Percentiles rank a stretch among this genome's conserved stretches.
These are phyloP conservation scores for Streptanthus diversifolius DNA, from an alignment of 345 rosid genomes.

Conservation along the genomic window DNA sequence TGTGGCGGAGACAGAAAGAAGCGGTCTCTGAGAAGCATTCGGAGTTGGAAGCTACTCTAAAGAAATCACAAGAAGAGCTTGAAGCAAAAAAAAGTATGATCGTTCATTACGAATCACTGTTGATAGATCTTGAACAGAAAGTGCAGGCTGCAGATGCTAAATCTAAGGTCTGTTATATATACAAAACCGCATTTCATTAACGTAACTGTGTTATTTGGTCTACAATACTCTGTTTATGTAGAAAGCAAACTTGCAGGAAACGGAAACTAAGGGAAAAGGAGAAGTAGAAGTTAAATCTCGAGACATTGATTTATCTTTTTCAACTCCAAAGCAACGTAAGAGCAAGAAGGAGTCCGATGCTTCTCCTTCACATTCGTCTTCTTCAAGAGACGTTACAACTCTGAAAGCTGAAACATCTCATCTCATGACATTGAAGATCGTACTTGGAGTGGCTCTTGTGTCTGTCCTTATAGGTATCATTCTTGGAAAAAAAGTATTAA, in stretches of 20 bases:
- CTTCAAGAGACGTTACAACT: conserved; percentile 33
- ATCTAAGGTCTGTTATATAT: conserved; percentile 47
- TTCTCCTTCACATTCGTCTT: conserved; percentile 33
- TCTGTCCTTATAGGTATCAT: conserved; percentile 67
- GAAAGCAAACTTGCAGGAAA: conserved; percentile 33
- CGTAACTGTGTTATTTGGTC: neutral
- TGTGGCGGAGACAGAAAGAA: conserved; percentile 44
- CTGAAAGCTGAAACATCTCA: conserved; percentile 34
- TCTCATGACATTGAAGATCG: conserved; percentile 46
- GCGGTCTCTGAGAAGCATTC: conserved; percentile 39
- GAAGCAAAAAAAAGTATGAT: conserved; percentile 51
- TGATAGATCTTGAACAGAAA: conserved; percentile 61
- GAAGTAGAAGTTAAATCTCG: conserved; percentile 61
- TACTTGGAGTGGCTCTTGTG: conserved; percentile 59
- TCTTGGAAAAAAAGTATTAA: conserved; percentile 76
- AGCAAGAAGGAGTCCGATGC: conserved; percentile 58
- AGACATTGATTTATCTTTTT: conserved; percentile 46
- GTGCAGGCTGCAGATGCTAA: conserved; percentile 48
- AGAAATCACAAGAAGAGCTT: conserved; percentile 54
- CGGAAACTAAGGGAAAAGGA: conserved; percentile 31
- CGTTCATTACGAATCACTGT: conserved; percentile 40
- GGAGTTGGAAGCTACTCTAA: conserved; percentile 49
- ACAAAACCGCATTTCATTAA: neutral
- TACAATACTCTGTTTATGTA: neutral
- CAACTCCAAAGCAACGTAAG: conserved; percentile 55